These are phyloP conservation scores for Cyphellophora attinorum DNA, from an alignment of 2,329 filamentous ascomycete species.

Conservation along the genomic window DNA sequence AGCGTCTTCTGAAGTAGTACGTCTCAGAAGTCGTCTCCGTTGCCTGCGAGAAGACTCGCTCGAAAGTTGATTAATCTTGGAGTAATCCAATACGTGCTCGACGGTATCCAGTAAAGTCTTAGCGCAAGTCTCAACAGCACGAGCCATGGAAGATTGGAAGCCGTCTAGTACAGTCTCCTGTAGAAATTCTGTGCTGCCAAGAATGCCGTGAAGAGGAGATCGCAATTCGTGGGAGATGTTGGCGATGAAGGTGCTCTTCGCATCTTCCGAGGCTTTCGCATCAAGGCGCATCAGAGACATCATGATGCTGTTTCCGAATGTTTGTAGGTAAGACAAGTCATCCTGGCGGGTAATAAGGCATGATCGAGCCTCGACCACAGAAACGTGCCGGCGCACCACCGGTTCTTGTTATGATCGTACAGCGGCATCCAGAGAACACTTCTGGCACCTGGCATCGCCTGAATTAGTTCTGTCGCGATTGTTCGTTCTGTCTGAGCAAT, in stretches of 20 bases:
- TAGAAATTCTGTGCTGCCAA: constrained; percentile 25
- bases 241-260: constrained; percentile 25
- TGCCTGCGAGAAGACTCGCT: constrained; percentile 14
- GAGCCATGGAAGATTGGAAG: constrained; percentile 27
- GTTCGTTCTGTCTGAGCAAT: too few relatives aligned
- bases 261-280: constrained; percentile 21
- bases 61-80: constrained; percentile 25
- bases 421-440: constrained; percentile 35
- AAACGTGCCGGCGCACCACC: constrained; percentile 36
- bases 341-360: constrained; percentile 23
- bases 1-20: background rate
- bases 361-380: constrained; percentile 30
- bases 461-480: background rate
- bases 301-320: constrained; percentile 33
- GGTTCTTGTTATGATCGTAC: constrained; percentile 37
- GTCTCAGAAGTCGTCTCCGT: constrained; percentile 1
- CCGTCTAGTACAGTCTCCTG: constrained; percentile 28
- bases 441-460: constrained; percentile 3
- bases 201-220: constrained; percentile 26
- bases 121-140: constrained; percentile 30
- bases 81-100: constrained; percentile 27
- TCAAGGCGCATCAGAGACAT: constrained; percentile 29
- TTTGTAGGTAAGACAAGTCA: constrained; percentile 28
- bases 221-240: constrained; percentile 28
- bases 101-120: constrained; percentile 33